A percentile compares a stretch with the other conserved stretches of the same genome.
Conservation (phyloP, 2,329 filamentous ascomycete species). For the Mariannaea sp. region DNA sequence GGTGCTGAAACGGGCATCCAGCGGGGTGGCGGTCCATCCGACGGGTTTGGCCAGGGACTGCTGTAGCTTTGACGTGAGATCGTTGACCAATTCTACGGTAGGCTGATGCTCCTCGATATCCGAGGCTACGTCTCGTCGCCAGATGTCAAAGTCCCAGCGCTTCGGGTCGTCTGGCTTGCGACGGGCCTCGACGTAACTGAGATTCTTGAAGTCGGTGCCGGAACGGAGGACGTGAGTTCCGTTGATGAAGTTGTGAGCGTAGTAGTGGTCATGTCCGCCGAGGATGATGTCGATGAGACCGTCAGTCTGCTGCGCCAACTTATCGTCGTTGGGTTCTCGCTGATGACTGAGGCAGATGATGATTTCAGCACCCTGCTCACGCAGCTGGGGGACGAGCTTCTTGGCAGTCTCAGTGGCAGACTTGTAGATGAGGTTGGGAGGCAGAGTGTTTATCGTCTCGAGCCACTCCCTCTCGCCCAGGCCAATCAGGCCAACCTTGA, state of each 20-base stretch:
- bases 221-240: slow-evolving; percentile 84
- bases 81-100: slow-evolving; percentile 66
- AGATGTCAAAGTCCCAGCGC: slow-evolving; percentile 80
- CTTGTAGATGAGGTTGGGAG: slow-evolving; percentile 80
- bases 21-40: slow-evolving; percentile 78
- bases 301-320: slow-evolving; percentile 74
- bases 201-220: slow-evolving; percentile 88
- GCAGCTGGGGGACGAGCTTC: slow-evolving; percentile 73
- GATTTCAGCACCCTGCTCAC: slow-evolving; percentile 79
- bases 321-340: slow-evolving; percentile 87
- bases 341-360: slow-evolving; percentile 84
- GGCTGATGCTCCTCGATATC: slow-evolving; percentile 66
- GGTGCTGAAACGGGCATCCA: slow-evolving; percentile 86
- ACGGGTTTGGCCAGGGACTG: slow-evolving; percentile 80
- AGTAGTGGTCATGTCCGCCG: slow-evolving; percentile 90
- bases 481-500: slow-evolving; percentile 85
- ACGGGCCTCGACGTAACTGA: slow-evolving; percentile 84
- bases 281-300: slow-evolving; percentile 84
- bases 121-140: slow-evolving; percentile 73
- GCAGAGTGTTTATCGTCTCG: slow-evolving; percentile 84
- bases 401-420: slow-evolving; percentile 77
- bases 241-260: slow-evolving; percentile 76
- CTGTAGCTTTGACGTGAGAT: slow-evolving; percentile 74
- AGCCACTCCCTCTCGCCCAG: slow-evolving; percentile 89
- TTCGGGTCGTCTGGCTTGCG: slow-evolving; percentile 50